phyloP scores from a whole-genome alignment of 2,329 filamentous ascomycete species.

The Whalleya microplaca region DNA sequence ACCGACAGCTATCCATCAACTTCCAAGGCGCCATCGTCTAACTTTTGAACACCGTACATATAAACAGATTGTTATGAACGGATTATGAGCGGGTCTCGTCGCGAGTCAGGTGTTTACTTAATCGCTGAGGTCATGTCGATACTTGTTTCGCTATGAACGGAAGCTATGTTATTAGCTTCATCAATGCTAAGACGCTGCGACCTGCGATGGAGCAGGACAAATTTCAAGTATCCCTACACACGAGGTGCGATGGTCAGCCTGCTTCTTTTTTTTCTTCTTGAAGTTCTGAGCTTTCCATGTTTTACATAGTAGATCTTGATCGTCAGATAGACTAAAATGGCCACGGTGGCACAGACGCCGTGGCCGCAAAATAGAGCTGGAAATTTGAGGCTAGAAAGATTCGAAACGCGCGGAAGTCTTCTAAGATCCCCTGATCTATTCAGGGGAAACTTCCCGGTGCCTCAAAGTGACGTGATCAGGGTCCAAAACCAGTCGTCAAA shows the following conservation, averaged over 20 bases:
- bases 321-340: not conserved
- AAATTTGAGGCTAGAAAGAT: not conserved
- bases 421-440: not conserved
- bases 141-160: not conserved
- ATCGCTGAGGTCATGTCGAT: too few species aligned
- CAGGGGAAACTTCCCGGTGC: not conserved
- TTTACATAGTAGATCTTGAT: not conserved
- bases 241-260: too few species aligned
- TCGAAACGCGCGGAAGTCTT: not conserved
- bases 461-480: not conserved
- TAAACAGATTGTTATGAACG: too few species aligned
- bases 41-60: not conserved
- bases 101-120: too few species aligned
- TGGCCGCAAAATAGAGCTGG: not conserved
- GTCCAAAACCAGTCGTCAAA: not conserved
- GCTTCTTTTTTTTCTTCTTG: too few species aligned
- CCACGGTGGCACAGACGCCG: not conserved
- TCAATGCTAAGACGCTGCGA: not conserved
- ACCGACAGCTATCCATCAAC: not conserved
- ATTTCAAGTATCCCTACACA: not conserved
- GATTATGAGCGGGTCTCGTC: too few species aligned
- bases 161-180: not conserved
- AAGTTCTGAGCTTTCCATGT: too few species aligned
- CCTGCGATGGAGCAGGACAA: not conserved
- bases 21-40: not conserved